phyloP scores from a whole-genome alignment of 352 stramenopile genomes.

The Phytophthora kernoviae region DNA sequence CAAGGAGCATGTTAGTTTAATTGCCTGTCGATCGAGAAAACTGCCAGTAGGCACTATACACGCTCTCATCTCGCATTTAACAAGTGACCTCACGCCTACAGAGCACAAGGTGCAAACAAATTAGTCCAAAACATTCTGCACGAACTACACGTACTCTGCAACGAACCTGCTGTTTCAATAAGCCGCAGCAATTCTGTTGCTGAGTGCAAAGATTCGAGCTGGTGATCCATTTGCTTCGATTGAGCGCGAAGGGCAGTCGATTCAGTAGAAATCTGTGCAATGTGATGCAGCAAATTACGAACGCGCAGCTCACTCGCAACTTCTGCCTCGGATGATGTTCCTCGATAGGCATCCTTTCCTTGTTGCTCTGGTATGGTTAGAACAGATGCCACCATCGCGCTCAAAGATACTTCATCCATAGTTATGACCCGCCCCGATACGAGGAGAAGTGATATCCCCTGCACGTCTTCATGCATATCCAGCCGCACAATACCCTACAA shows the following conservation, averaged over 20 bases:
- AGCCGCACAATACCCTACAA: conserved; percentile 40
- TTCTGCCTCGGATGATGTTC: conserved; percentile 2
- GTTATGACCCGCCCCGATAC: conserved; percentile 38
- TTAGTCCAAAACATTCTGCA: background rate
- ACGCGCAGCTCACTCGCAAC: conserved; percentile 30
- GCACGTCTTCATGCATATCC: conserved; percentile 14
- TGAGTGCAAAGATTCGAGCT: conserved; percentile 49
- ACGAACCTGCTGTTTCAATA: conserved; percentile 28
- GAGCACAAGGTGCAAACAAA: background rate
- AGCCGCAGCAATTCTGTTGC: conserved; percentile 46
- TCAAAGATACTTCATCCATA: conserved; percentile 22
- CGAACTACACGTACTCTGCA: background rate
- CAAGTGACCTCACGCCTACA: conserved; percentile 33
- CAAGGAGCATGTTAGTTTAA: conserved; percentile 31
- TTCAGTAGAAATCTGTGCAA: conserved; percentile 40
- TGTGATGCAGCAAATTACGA: conserved; percentile 43
- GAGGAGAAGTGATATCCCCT: conserved; percentile 39
- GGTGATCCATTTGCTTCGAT: conserved; percentile 42
- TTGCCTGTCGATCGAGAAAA: conserved; percentile 25
- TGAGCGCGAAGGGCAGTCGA: conserved; percentile 29
- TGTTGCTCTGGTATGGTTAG: conserved; percentile 16
- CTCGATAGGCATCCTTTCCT: background rate
- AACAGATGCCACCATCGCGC: conserved; percentile 20
- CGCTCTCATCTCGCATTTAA: conserved; percentile 25
- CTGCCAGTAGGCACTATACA: conserved; percentile 18